A percentile compares a stretch with the other conserved stretches of the same genome.
These are phyloP conservation scores for Cryptococcus depauperatus DNA, from an alignment of 1,284 basidiomycete species.

Conservation along the genomic window DNA sequence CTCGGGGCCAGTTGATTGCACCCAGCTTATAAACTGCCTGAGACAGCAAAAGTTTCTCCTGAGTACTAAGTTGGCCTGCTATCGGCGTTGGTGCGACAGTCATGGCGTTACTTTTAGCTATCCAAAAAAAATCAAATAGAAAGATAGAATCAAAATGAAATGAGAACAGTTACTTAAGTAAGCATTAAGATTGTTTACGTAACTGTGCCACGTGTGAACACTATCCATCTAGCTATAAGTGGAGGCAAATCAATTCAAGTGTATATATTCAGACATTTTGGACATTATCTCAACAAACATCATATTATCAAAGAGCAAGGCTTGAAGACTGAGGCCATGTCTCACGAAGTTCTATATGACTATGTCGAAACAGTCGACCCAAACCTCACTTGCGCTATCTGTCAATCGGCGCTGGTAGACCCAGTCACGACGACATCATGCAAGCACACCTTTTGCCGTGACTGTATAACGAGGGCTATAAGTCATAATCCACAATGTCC, in stretches of 20 bases:
- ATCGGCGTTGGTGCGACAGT: conserved; percentile 1
- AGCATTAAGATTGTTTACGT: no score
- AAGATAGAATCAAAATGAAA: no score
- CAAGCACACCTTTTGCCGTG: conserved; percentile 71
- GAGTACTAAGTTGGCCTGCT: conserved; percentile 23
- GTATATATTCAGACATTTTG: no score
- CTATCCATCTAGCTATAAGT: no score
- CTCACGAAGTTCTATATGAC: conserved; percentile 30
- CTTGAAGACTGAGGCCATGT: no score
- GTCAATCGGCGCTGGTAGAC: conserved; percentile 68
- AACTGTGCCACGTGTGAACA: no score
- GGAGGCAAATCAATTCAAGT: no score
- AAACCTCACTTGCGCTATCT: conserved; percentile 66
- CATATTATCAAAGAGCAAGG: no score
- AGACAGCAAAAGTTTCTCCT: conserved; percentile 59
- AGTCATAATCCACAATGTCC: conserved; percentile 54
- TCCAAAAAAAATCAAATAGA: no score
- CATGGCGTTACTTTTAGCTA: no score
- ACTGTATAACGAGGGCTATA: conserved; percentile 63
- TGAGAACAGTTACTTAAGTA: no score
- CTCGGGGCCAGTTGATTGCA: conserved; percentile 59
- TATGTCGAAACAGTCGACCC: conserved; percentile 36
- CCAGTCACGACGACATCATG: conserved; percentile 62
- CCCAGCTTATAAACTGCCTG: conserved; percentile 80
- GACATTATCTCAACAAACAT: no score